Evolutionary conservation across 148 eudicot species (phyloP), one percentile per base, ranked within the genome.

Genomic region (Silene uniflora): DNA sequence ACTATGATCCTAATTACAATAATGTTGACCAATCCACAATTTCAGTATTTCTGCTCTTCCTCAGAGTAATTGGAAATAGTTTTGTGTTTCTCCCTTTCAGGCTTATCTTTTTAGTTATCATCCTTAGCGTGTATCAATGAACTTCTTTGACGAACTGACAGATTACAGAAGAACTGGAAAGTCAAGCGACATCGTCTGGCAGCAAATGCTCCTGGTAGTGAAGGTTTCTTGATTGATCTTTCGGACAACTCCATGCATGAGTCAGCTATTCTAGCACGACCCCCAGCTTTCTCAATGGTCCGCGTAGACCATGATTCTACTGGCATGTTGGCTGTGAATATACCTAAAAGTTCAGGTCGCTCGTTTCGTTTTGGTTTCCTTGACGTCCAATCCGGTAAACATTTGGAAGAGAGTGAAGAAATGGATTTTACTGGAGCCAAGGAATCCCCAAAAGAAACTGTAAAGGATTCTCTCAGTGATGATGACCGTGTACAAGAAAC

Each of bases 121-220:
- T 47, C 11, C 39, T 44, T 71, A 62, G 58, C 32, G 56, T 72
- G 24, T 67, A 55, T 4, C 39, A 22, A 42, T 64, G 56, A 46
- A 64, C 58, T 82, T 76, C 70, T 42, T 86, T 83, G 66, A 82
- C 76, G 65, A 67, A 67, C 83, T 32, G 62, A 81, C 86, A 95
- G 98, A 84, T 80, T 95, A 88, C 98, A 95, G 88, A 97, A 90
- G 79, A 95, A 95, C 82, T 95, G 98, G 98, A 95, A 95, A 86
- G 87, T 95, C 76, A 95, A 95, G 78, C 84, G 97, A 80, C 92
- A 89, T 77, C 91, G 98, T n/a, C 66, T 89, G 86, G 89, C 85
- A 1, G 86, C 96, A 75, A 85, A 88, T 85, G 87, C 92, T 81
- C 84, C 92, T 78, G 88, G 96, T 76, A 95, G 90, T 55, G 98